Evolutionary conservation across 352 stramenopile species (phyloP).

Genomic region (Phytophthora litchii): DNA sequence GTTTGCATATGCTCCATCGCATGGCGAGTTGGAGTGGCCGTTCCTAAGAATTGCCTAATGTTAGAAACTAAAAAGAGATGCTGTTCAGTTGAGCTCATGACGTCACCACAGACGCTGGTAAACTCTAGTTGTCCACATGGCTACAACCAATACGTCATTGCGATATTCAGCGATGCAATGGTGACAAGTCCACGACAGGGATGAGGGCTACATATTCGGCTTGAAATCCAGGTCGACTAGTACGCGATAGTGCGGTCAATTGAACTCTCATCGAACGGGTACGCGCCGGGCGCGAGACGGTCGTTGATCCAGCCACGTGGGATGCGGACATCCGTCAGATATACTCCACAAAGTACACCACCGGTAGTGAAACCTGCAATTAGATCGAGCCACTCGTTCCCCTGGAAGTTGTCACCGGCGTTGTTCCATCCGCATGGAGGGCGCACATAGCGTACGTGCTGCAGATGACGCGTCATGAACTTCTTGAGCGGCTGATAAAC

Average conservation of each 20-base stretch:
- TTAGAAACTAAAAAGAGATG: slow-evolving; percentile 7
- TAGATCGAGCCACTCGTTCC: slow-evolving; percentile 30
- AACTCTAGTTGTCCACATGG: slow-evolving; percentile 21
- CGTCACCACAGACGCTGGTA: slow-evolving; percentile 6
- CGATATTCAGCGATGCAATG: slow-evolving; percentile 10
- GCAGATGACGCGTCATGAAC: slow-evolving; percentile 37
- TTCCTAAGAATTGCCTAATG: slow-evolving; percentile 20
- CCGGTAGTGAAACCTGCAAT: slow-evolving; percentile 30
- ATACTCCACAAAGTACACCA: slow-evolving; percentile 35
- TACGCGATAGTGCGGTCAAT: slow-evolving; percentile 40
- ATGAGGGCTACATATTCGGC: neutral
- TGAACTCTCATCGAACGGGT: slow-evolving; percentile 37
- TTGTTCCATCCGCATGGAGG: slow-evolving; percentile 24
- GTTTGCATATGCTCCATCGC: slow-evolving; percentile 1
- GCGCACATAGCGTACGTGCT: slow-evolving; percentile 33
- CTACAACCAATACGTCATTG: slow-evolving; percentile 20
- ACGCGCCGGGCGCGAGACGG: slow-evolving; percentile 30
- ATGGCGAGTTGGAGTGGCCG: slow-evolving; percentile 7
- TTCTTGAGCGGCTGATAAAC: slow-evolving; percentile 35
- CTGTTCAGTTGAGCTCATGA: slow-evolving; percentile 8
- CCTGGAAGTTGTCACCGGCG: slow-evolving; percentile 17
- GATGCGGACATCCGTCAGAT: slow-evolving; percentile 31
- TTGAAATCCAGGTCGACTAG: slow-evolving; percentile 14
- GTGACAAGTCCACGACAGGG: slow-evolving; percentile 11
- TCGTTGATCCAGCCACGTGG: slow-evolving; percentile 13